Percentiles rank a stretch among this genome's conserved stretches.
phyloP scores from a whole-genome alignment of 176 grass and related monocot genomes.

The Elaeis guineensis region DNA sequence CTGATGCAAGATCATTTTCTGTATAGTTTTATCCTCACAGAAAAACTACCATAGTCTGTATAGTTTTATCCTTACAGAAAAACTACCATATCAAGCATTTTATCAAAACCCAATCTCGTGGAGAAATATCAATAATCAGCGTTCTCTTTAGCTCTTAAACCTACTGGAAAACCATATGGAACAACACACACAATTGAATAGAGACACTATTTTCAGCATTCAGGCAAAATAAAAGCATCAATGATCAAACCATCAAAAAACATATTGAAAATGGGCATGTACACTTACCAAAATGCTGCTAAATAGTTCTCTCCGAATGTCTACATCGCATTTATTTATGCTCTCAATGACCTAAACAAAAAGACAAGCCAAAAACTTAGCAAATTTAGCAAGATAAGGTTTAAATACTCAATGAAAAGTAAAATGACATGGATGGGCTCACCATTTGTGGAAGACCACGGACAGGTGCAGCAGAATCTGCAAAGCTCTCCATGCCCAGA shows the following conservation, averaged over 20 bases:
- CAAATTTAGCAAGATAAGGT: not conserved
- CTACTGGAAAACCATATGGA: not conserved
- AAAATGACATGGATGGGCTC: conserved; percentile 13
- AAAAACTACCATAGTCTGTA: no score
- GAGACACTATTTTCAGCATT: not conserved
- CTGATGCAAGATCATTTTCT: no score
- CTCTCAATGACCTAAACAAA: conserved; percentile 82
- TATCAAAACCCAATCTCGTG: no score
- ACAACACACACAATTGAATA: not conserved
- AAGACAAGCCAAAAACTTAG: conserved; percentile 16
- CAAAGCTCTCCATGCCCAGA: conserved; percentile 69
- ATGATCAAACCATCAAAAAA: no score
- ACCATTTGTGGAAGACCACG: conserved; percentile 89
- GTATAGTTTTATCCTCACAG: no score
- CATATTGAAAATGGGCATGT: no score
- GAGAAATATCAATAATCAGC: no score
- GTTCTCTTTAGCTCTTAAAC: no score
- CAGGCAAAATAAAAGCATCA: not conserved
- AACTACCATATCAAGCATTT: no score
- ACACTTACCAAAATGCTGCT: conserved; percentile 87
- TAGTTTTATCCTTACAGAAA: no score
- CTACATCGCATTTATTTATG: conserved; percentile 90
- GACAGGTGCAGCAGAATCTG: conserved; percentile 35
- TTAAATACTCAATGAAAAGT: not conserved
- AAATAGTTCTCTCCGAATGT: conserved; percentile 92